Percentiles rank a stretch among this genome's conserved stretches.
Evolutionary conservation across 2,329 filamentous ascomycete genomes (phyloP).

Genomic region (Plectosphaerella sp.): DNA sequence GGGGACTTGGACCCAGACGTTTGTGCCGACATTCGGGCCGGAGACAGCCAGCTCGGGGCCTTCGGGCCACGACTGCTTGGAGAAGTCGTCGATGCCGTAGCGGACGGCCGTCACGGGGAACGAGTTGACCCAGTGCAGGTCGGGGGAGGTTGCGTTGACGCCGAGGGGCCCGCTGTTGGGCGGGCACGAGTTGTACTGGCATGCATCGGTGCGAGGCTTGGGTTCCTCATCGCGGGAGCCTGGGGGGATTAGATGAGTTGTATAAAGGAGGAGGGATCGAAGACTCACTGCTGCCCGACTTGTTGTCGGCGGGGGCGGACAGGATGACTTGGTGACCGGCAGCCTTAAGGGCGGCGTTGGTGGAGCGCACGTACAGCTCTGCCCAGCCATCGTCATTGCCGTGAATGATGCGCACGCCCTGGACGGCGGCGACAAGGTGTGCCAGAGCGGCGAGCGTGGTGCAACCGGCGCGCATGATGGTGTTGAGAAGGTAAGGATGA

Average conservation of each 20-base stretch:
- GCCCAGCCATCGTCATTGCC: conserved; percentile 74
- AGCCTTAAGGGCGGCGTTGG: conserved; percentile 50
- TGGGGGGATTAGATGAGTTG: conserved; percentile 18
- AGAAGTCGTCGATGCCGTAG: conserved; percentile 55
- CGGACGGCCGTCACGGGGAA: conserved; percentile 62
- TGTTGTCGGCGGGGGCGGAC: conserved; percentile 61
- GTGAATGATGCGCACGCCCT: conserved; percentile 51
- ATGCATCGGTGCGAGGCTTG: conserved; percentile 40
- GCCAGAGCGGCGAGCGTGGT: conserved; percentile 8
- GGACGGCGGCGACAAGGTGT: conserved; percentile 7
- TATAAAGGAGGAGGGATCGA: not conserved
- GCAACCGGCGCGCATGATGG: not conserved
- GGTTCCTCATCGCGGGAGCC: conserved; percentile 47
- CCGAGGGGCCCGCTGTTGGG: conserved; percentile 51
- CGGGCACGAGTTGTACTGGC: conserved; percentile 59
- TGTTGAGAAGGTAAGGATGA: not conserved
- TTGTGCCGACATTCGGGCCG: conserved; percentile 57
- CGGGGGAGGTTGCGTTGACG: conserved; percentile 48
- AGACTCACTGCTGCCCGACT: conserved; percentile 45
- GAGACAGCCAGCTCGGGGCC: conserved; percentile 57
- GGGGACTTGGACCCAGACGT: conserved; percentile 49
- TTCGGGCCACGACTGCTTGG: conserved; percentile 46
- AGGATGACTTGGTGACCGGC: conserved; percentile 59
- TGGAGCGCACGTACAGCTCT: conserved; percentile 58
- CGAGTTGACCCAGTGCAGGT: conserved; percentile 69